Percentiles rank a stretch among this genome's conserved stretches.
Conservation (phyloP, 2,329 filamentous ascomycete genomes). For the Ilyonectria sp. region DNA sequence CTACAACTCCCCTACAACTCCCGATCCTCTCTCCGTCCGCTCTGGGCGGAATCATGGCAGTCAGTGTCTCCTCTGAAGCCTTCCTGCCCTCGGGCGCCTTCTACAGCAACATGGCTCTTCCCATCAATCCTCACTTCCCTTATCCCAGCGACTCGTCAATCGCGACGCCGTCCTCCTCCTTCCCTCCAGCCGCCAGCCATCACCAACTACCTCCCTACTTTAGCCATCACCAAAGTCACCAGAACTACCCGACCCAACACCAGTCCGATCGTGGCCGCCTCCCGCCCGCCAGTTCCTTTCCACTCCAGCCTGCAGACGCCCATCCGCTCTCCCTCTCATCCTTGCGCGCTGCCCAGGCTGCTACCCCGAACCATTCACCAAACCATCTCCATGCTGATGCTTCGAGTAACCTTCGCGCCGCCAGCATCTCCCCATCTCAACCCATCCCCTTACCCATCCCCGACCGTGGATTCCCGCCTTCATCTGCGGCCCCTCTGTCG, state of each 20-base stretch:
- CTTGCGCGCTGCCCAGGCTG: conserved; percentile 42
- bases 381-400: conserved; percentile 38
- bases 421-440: conserved; percentile 39
- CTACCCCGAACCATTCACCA: conserved; percentile 32
- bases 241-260: conserved; percentile 30
- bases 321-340: conserved; percentile 46
- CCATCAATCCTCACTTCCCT: conserved; percentile 37
- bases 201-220: conserved; percentile 43
- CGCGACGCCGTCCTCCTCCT: conserved; percentile 39
- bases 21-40: neutral
- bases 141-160: conserved; percentile 36
- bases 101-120: conserved; percentile 40
- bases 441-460: conserved; percentile 30
- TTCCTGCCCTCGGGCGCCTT: conserved; percentile 49
- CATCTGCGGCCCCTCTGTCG: conserved; percentile 43
- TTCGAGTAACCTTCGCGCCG: conserved; percentile 32
- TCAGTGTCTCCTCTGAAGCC: conserved; percentile 45
- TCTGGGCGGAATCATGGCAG: conserved; percentile 43
- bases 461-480: conserved; percentile 37
- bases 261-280: conserved; percentile 40
- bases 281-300: conserved; percentile 44
- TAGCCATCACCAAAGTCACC: conserved; percentile 32
- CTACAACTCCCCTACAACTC: neutral
- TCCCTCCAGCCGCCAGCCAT: conserved; percentile 38
- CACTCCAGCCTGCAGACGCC: conserved; percentile 32